A percentile compares a stretch with the other conserved stretches of the same genome.
phyloP scores from a whole-genome alignment of 306 rosid species.

The Luffa aegyptiaca region DNA sequence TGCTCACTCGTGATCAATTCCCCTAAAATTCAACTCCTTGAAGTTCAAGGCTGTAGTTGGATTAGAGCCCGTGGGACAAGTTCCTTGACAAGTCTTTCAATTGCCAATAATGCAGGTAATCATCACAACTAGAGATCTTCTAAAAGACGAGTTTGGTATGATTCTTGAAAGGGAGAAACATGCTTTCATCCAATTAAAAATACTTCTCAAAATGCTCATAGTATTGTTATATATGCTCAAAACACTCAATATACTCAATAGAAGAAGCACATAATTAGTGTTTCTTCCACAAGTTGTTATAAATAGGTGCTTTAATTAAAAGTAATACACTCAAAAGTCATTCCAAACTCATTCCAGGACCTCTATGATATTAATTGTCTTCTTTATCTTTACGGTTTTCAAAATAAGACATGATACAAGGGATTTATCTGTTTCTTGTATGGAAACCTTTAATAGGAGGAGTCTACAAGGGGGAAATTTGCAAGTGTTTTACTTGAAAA shows the following conservation, averaged over 20 bases:
- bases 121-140: neutral
- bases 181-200: neutral
- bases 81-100: slow-evolving; percentile 51
- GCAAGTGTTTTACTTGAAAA: neutral
- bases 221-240: neutral
- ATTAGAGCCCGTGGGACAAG: slow-evolving; percentile 57
- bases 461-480: slow-evolving; percentile 73
- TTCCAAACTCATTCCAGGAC: neutral
- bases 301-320: neutral
- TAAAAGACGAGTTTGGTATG: neutral
- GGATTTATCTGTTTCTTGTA: neutral
- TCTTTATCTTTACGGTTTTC: neutral
- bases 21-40: slow-evolving; percentile 64
- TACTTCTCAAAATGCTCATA: neutral
- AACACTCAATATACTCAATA: neutral
- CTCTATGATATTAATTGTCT: neutral
- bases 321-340: neutral
- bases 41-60: slow-evolving; percentile 97
- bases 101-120: slow-evolving; percentile 73
- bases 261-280: neutral
- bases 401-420: neutral
- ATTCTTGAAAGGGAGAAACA: neutral
- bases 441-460: slow-evolving; percentile 40
- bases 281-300: neutral
- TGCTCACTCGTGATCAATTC: slow-evolving; percentile 50